A percentile compares a stretch with the other conserved stretches of the same genome.
These are phyloP conservation scores for Piper betle DNA, from an alignment of 164 flowering plant species.

Conservation along the genomic window DNA sequence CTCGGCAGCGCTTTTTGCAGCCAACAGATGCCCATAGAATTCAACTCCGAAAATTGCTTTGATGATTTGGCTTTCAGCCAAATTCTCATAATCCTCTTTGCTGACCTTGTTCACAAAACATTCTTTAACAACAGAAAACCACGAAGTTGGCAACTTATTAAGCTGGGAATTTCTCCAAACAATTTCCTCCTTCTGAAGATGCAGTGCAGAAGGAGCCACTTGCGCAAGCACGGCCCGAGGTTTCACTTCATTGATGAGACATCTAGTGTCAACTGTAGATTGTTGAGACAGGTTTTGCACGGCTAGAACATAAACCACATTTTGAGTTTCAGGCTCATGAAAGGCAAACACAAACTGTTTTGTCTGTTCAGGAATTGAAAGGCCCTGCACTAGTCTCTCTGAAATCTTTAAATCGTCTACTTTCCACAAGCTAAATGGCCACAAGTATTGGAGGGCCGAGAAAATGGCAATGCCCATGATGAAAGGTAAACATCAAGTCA, in stretches of 20 bases:
- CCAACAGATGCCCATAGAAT: conserved; percentile 58
- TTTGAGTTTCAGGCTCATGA: conserved; percentile 37
- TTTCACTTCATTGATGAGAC: conserved; percentile 42
- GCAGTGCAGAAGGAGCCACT: conserved; percentile 20
- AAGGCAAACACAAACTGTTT: conserved; percentile 70
- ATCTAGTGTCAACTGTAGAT: conserved; percentile 58
- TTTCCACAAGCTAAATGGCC: conserved; percentile 51
- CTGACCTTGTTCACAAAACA: conserved; percentile 51
- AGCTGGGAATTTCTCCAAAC: background rate
- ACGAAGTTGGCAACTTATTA: conserved; percentile 45
- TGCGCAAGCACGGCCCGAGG: conserved; percentile 79
- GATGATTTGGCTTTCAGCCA: conserved; percentile 63
- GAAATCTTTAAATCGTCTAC: conserved; percentile 52
- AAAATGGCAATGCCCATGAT: conserved; percentile 9
- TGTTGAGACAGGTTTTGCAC: conserved; percentile 76
- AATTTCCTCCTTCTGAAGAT: conserved; percentile 11
- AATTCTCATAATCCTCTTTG: conserved; percentile 52
- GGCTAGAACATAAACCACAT: conserved; percentile 56
- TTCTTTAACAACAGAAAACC: conserved; percentile 47
- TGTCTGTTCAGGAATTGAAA: conserved; percentile 52
- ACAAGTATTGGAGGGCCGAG: conserved; percentile 28
- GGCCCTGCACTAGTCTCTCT: conserved; percentile 31
- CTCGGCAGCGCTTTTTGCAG: conserved; percentile 58
- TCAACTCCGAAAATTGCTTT: conserved; percentile 69
- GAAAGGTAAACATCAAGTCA: background rate